Evolutionary conservation across 345 rosid genomes (phyloP).

Genomic region (Nasturtium officinale): DNA sequence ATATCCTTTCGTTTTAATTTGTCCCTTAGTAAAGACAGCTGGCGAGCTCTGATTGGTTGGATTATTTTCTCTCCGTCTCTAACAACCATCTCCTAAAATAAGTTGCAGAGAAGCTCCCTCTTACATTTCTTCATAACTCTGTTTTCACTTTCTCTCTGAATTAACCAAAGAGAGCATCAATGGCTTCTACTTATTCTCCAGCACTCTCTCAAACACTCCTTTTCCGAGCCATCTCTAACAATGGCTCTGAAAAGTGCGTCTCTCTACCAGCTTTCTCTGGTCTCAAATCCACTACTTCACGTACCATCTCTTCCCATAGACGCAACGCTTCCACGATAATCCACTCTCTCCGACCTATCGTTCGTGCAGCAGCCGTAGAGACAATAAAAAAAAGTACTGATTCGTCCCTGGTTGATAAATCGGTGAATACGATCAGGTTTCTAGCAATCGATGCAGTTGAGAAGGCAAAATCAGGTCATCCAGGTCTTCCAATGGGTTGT

Average conservation of each 20-base stretch:
- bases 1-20: conserved; percentile 9
- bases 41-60: not conserved
- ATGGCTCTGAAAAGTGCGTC: conserved; percentile 45
- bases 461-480: conserved; percentile 97
- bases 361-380: conserved; percentile 61
- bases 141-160: not conserved
- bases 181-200: conserved; percentile 62
- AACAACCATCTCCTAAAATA: not conserved
- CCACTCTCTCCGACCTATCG: conserved; percentile 38
- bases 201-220: conserved; percentile 61
- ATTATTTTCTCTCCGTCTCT: not conserved
- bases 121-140: not conserved
- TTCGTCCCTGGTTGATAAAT: conserved; percentile 72
- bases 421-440: conserved; percentile 82
- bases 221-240: conserved; percentile 47
- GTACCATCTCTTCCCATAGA: conserved; percentile 27
- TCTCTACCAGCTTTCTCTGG: conserved; percentile 58
- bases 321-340: conserved; percentile 38
- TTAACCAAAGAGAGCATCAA: conserved; percentile 32
- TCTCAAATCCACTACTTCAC: conserved; percentile 48
- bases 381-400: conserved; percentile 56
- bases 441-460: conserved; percentile 90
- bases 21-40: conserved; percentile 21
- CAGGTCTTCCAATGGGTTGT: conserved; percentile 97
- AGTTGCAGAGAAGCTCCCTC: conserved; percentile 4